A percentile compares a stretch with the other conserved stretches of the same genome.
Evolutionary conservation across 352 stramenopile genomes (phyloP).

Genomic region (Phytopythium helicoides): DNA sequence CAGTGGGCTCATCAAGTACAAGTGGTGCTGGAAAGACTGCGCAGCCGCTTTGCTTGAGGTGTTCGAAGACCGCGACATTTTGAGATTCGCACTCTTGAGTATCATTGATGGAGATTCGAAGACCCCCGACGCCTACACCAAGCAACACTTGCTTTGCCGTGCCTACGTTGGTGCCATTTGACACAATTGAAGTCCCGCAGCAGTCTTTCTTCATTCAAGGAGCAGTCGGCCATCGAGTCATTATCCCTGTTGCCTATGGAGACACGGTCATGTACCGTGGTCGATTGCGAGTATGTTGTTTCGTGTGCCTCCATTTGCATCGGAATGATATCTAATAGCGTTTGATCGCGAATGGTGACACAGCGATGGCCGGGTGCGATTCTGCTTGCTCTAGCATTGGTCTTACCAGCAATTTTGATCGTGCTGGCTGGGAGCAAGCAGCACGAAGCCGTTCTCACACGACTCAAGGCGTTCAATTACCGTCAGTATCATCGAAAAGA

Average conservation of each 20-base stretch:
- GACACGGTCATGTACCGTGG: neutral
- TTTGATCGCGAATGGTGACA: neutral
- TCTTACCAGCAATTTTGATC: neutral
- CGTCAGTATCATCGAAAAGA: conserved; percentile 2
- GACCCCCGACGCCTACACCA: neutral
- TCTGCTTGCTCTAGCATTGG: neutral
- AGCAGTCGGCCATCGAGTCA: neutral
- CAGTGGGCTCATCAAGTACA: too few species aligned
- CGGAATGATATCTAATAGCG: neutral
- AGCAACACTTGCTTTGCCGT: neutral
- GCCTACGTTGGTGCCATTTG: neutral
- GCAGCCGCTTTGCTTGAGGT: too few species aligned
- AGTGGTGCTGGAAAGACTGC: too few species aligned
- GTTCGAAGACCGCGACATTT: too few species aligned
- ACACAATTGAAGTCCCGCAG: too few species aligned
- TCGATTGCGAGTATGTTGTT: neutral
- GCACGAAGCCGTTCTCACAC: neutral
- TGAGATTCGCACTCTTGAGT: too few species aligned
- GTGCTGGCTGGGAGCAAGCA: neutral
- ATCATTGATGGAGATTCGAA: too few species aligned
- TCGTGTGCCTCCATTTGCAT: too few species aligned
- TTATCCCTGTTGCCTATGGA: neutral
- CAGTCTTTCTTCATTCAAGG: conserved; percentile 1
- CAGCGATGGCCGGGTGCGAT: conserved; percentile 1
- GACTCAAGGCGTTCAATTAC: neutral